phyloP scores from a whole-genome alignment of 805 yeast genomes.

The Wickerhamomyces ciferrii region DNA sequence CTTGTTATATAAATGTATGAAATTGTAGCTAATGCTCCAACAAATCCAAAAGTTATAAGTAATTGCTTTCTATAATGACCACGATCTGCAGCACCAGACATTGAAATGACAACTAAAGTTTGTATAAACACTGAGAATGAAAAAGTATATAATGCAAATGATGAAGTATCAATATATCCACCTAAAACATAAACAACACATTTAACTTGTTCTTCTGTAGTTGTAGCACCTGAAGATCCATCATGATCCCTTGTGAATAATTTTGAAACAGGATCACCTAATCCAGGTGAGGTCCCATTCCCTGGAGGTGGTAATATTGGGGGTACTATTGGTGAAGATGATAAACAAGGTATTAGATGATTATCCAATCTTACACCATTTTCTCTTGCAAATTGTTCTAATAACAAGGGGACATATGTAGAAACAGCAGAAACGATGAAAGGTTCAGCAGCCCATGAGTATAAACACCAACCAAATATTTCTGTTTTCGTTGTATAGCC shows the following conservation, averaged over 20 bases:
- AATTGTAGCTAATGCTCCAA: constrained; percentile 55
- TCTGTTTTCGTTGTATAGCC: constrained; percentile 33
- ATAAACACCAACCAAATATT: constrained; percentile 64
- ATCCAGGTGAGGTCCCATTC: constrained; percentile 9
- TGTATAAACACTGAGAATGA: constrained; percentile 70
- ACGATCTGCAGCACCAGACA: constrained; percentile 69
- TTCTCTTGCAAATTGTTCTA: constrained; percentile 68
- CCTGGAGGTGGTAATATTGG: constrained; percentile 28
- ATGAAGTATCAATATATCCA: constrained; percentile 60
- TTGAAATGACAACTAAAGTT: constrained; percentile 61
- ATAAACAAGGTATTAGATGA: constrained; percentile 48
- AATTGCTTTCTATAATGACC: constrained; percentile 55
- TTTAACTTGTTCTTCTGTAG: constrained; percentile 9
- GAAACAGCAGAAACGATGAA: constrained; percentile 76
- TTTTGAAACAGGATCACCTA: not conserved
- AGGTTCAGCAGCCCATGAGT: constrained; percentile 75
- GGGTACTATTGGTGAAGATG: constrained; percentile 24
- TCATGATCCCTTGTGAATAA: constrained; percentile 1
- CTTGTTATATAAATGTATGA: constrained; percentile 33
- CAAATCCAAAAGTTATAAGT: constrained; percentile 48
- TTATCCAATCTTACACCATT: constrained; percentile 64
- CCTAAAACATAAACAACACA: constrained; percentile 47
- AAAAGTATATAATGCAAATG: constrained; percentile 70
- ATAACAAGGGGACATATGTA: constrained; percentile 66
- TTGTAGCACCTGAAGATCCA: too few relatives aligned